Base-by-base conservation (phyloP, 2,329 filamentous ascomycete genomes). In the Curvularia eragrostidis region DNA sequence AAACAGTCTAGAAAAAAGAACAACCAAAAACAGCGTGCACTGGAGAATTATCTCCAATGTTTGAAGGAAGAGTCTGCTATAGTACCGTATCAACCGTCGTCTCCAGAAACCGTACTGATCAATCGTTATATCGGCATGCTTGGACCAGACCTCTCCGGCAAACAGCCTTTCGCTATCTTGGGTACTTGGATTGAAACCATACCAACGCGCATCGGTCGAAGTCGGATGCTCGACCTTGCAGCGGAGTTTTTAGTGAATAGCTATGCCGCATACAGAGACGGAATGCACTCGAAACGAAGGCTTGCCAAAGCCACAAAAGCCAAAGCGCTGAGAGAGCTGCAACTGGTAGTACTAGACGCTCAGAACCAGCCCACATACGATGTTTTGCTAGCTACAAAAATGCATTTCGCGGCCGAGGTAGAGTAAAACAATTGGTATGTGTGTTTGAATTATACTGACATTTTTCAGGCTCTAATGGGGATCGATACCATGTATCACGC, bases 341-440 rank as follows among this genome's bases (percentile, higher is more conserved):
- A 72, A 28, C 54, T 71, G 12, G 61, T 58, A 6, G 59, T 72
- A 0, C 54, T 61, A 3, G 46, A 62, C 7, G 36, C 58, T 7
- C 48, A 56, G 8, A 59, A 46, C 8, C 39, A 48, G 1, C 55
- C 63, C 12, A 71, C 59, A 0, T 73, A 74, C 26, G 70, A 74
- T 2, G 55, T 71, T 32, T 52, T 68, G 1, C 19, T 74, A 10
- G 68, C 69, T 5, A 73, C 69, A 3, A 74, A 74, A 42, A 55
- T 71, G 51, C 71, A 73, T 42, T 72, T 68, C 32, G 65, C 66
- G 23, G 69, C 71, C 15, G 71, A 74, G 54, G 71, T 71, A 52
- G 18, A 62, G 10, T 12, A 13, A 15, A 3, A 26, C 18, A 1
- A 19, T 1, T 1, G 9, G 5, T 12, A 32, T n/a, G 15, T 15